Evolutionary conservation across 2,329 filamentous ascomycete species (phyloP).

Genomic region (Cladophialophora bantiana): DNA sequence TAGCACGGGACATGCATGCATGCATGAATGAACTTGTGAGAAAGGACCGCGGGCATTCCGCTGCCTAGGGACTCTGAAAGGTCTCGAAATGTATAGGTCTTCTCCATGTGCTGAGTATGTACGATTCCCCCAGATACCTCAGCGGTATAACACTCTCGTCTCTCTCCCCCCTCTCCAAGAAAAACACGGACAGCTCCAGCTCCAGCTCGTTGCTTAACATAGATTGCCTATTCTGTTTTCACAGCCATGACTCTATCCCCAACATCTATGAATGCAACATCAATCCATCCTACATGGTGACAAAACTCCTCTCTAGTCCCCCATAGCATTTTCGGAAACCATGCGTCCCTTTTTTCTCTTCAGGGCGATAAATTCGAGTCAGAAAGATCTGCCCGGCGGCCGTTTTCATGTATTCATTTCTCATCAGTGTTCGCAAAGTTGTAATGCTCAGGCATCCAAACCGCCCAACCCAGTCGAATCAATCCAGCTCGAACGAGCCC

Average conservation of each 20-base stretch:
- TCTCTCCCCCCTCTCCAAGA: not conserved
- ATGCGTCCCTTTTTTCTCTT: conserved; percentile 3
- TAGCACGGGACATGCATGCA: no score
- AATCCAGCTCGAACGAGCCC: not conserved
- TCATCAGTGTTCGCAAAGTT: not conserved
- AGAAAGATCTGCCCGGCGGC: not conserved
- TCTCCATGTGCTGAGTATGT: not conserved
- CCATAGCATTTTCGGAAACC: not conserved
- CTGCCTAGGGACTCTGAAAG: no score
- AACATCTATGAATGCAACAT: conserved; percentile 1
- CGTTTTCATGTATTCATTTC: conserved; percentile 7
- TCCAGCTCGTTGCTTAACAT: not conserved
- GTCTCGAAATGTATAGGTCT: not conserved
- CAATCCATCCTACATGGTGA: not conserved
- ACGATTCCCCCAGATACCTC: not conserved
- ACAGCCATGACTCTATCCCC: not conserved
- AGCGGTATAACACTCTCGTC: not conserved
- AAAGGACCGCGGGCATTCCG: no score
- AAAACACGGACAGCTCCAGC: not conserved
- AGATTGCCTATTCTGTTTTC: not conserved
- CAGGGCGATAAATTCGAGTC: conserved; percentile 2
- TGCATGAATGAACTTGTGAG: no score
- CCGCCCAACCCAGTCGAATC: not conserved
- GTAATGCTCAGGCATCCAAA: not conserved
- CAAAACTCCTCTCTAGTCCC: not conserved